Evolutionary conservation across 306 rosid species (phyloP), one percentile per base, ranked within the genome.

Genomic region (Vigna trinervia): DNA sequence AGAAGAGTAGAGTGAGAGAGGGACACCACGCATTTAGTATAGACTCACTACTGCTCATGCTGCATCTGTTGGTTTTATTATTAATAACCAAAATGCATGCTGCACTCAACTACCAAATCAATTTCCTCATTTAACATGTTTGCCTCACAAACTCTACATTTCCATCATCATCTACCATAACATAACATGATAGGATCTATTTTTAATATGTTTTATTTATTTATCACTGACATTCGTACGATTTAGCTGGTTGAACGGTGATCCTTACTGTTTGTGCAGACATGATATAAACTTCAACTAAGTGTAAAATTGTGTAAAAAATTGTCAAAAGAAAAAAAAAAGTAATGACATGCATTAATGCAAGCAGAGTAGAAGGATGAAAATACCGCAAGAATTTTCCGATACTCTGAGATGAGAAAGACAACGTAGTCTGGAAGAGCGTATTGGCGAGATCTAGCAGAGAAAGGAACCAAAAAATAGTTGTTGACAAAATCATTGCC

Each of bases 401-500:
- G 87, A 71, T 91, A 91, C 80, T 91, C 97, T 0, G 94, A 89
- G 3, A 91, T 88, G 81, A 91, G 69, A 57, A 74, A 88, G 50
- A 77, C 89, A 45, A 91, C 92, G 13, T 89, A 91, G 48, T 89
- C 85, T 0, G 97, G 94, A 69, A 91, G 94, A 28, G 89, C 30
- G 53, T 57, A 91, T 17, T 91, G 78, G 38, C 94, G 94, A 32
- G 94, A 91, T 81, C 97, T 88, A 4, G 94, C 90, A 32, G 97
- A 91, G 85, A 74, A 89, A 5, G 97, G 94, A 32, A 91, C 78
- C 82, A 91, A 82, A 82, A 80, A 91, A 78, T 91, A 89, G 82
- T 91, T 91, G 91, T 89, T 91, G 10, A 89, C 97, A 66, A 91
- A 91, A 71, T 91, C 97, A 60, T 91, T 91, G 20, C 97, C 94